phyloP scores from a whole-genome alignment of 768 basidiomycete species.

The Lactifluus piperatus region DNA sequence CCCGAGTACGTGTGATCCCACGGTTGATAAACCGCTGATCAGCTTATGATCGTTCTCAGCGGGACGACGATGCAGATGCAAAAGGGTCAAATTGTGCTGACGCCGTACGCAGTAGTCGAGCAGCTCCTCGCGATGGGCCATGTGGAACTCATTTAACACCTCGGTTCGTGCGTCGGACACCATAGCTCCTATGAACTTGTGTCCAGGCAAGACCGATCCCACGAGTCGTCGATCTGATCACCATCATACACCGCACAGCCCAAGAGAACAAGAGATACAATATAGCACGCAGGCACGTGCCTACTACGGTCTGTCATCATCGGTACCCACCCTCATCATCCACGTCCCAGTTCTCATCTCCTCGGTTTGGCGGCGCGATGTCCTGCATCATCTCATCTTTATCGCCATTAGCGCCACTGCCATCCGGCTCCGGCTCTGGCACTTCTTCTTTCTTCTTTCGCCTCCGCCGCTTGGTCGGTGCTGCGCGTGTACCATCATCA shows the following conservation, averaged over 20 bases:
- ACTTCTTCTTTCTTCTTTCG: conserved; percentile 41
- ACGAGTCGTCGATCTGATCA: background rate
- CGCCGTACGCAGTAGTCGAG: conserved; percentile 70
- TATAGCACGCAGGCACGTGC: background rate
- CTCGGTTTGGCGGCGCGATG: conserved; percentile 12
- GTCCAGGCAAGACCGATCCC: background rate
- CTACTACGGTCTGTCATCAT: background rate
- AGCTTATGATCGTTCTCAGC: conserved; percentile 31
- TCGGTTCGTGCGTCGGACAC: no score
- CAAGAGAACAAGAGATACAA: background rate
- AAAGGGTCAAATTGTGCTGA: conserved; percentile 76
- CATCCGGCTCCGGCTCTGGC: conserved; percentile 26
- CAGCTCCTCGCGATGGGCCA: conserved; percentile 62
- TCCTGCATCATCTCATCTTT: conserved; percentile 30
- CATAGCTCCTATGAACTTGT: background rate
- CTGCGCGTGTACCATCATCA: conserved; percentile 29
- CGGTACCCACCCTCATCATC: conserved; percentile 23
- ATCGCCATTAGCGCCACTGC: conserved; percentile 28
- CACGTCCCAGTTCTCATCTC: conserved; percentile 36
- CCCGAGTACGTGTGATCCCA: conserved; percentile 50
- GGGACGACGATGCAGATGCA: conserved; percentile 66
- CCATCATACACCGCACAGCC: conserved; percentile 4
- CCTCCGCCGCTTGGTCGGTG: conserved; percentile 38
- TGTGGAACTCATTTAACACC: conserved; percentile 59
- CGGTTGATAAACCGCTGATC: background rate